Base-by-base conservation (phyloP, 2,329 filamentous ascomycete genomes). In the Samsoniella hepiali region DNA sequence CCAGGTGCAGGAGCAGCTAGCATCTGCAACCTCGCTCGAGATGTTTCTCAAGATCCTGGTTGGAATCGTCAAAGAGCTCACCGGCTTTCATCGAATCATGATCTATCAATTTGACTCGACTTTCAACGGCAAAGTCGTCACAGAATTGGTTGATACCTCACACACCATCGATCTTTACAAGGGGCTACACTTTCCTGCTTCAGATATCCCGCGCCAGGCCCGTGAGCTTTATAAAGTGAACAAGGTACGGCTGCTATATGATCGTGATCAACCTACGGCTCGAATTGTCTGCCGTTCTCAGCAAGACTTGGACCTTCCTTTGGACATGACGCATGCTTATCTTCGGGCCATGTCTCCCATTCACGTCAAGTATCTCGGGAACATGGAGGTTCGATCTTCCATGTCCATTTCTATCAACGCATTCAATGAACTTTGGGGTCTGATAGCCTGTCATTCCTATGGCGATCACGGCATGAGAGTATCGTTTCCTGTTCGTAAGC, bases 361-460 rank as follows among this genome's bases (percentile, higher is more conserved):
- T 49, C 91, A 95, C 71, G 75, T 96, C 62, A 96, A 96, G 71
- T 97, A 96, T 69, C 80, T 97, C 3, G 83, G 79, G 6, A 93
- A 97, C 72, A 97, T 97, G 93, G 89, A 88, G 8, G 92, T 96
- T 0, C 87, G 92, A n/a, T 91, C 91, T 0, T 96, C 91, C 67
- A 97, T 97, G 92, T 96, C 92, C 0, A 93, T 97, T 65, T 96
- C 92, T 1, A 91, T 97, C 71, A 95, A 92, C 67, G 91, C 91
- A 0, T 95, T 96, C 69, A 82, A 85, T 68, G 90, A 96, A 69
- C 77, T 97, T 0, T 97, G 93, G 93, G 93, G 93, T 0, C 78
- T 97, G 34, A 92, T 97, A 47, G 88, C 91, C 1, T 96, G 92
- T 65, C 93, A 97, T 72, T 86, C 89, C 0, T 96, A 96, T 69